These are phyloP conservation scores for Pistacia vera DNA, from an alignment of 345 rosid genomes.

Conservation along the genomic window DNA sequence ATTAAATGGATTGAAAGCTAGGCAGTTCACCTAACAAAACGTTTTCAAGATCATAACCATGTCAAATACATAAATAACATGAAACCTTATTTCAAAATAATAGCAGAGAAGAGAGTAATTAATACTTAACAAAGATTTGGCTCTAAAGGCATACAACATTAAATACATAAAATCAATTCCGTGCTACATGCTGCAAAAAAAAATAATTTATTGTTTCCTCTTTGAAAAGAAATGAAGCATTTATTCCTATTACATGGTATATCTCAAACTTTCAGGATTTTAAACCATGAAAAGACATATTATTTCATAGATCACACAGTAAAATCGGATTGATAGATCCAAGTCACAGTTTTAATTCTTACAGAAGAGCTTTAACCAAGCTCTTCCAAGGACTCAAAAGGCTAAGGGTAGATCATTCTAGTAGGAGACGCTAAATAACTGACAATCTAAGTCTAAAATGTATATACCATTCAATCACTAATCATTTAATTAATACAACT, in stretches of 20 bases:
- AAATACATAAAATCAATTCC: not conserved
- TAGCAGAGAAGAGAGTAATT: not conserved
- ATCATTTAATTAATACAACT: not conserved
- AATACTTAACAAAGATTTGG: not conserved
- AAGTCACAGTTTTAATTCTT: not conserved
- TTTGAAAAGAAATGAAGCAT: too few species aligned
- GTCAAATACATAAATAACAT: slow-evolving; percentile 6
- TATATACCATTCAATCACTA: not conserved
- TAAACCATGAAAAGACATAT: not conserved
- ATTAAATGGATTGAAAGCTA: slow-evolving; percentile 98
- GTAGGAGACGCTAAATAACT: not conserved
- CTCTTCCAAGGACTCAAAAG: not conserved
- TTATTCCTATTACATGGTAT: not conserved
- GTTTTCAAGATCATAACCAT: slow-evolving; percentile 1
- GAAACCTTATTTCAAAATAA: not conserved
- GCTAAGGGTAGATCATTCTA: not conserved
- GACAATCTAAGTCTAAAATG: not conserved
- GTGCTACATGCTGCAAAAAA: not conserved
- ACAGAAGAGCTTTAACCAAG: not conserved
- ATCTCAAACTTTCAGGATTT: not conserved
- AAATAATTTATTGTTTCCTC: not conserved
- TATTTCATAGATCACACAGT: slow-evolving; percentile 7
- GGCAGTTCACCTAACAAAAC: slow-evolving; percentile 77
- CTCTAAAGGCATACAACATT: not conserved
- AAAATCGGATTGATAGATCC: not conserved